Conservation (phyloP, 805 yeast genomes). For the Teunomyces kruisii region DNA sequence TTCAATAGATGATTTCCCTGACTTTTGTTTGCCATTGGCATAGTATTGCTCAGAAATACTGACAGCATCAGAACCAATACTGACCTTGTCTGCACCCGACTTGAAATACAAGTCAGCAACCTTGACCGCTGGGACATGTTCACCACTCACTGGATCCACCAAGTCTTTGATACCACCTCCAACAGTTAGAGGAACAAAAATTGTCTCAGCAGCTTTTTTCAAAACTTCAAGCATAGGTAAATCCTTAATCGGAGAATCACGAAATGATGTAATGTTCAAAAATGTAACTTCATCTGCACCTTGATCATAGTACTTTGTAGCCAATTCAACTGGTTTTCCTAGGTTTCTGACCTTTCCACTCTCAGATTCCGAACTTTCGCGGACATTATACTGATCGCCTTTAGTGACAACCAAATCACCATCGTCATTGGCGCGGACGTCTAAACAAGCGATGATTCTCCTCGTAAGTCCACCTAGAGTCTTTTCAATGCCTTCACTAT, state of each 20-base stretch:
- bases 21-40: slow-evolving; percentile 52
- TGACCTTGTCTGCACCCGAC: slow-evolving; percentile 97
- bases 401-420: slow-evolving; percentile 98
- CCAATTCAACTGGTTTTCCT: slow-evolving; percentile 95
- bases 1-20: slow-evolving; percentile 88
- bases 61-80: slow-evolving; percentile 98
- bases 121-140: slow-evolving; percentile 75
- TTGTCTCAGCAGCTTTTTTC: slow-evolving; percentile 76
- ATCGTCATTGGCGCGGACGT: slow-evolving; percentile 90
- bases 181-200: slow-evolving; percentile 95
- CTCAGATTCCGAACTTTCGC: slow-evolving; percentile 53
- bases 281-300: slow-evolving; percentile 98
- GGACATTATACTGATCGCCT: slow-evolving; percentile 97
- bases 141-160: slow-evolving; percentile 76
- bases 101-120: slow-evolving; percentile 91
- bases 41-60: slow-evolving; percentile 82
- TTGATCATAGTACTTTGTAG: slow-evolving; percentile 83
- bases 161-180: slow-evolving; percentile 98
- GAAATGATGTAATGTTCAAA: slow-evolving; percentile 90
- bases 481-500: slow-evolving; percentile 23
- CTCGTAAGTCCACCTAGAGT: slow-evolving; percentile 71
- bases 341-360: slow-evolving; percentile 77
- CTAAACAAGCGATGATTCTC: slow-evolving; percentile 93
- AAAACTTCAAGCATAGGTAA: slow-evolving; percentile 95
- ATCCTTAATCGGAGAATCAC: slow-evolving; percentile 90